Percentiles rank a stretch among this genome's conserved stretches.
phyloP scores from a whole-genome alignment of 495 filamentous ascomycete genomes.

The Aspergillus campestris region DNA sequence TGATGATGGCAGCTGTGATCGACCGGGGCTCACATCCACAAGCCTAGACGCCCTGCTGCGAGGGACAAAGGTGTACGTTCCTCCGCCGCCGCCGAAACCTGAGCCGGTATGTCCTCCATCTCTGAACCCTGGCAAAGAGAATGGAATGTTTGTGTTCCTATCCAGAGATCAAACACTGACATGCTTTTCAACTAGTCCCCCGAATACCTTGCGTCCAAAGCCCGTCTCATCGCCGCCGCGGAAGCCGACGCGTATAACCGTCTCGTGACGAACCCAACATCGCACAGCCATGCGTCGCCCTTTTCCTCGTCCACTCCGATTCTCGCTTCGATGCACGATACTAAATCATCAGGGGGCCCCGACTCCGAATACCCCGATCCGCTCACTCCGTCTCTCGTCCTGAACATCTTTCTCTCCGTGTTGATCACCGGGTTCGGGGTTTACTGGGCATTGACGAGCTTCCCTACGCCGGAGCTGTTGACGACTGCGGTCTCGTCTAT shows the following conservation, averaged over 20 bases:
- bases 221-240: constrained; percentile 66
- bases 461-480: constrained; percentile 39
- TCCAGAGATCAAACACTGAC: neutral
- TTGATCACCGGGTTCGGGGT: constrained; percentile 39
- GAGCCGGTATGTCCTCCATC: constrained; percentile 54
- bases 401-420: constrained; percentile 41
- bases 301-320: constrained; percentile 39
- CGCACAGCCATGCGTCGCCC: constrained; percentile 23
- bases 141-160: neutral
- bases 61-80: constrained; percentile 64
- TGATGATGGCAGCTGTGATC: constrained; percentile 5
- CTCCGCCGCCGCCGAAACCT: constrained; percentile 67
- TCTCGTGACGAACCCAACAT: constrained; percentile 33
- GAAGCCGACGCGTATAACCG: constrained; percentile 72
- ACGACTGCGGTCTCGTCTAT: constrained; percentile 36
- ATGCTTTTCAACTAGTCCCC: constrained; percentile 45
- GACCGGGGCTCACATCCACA: constrained; percentile 7
- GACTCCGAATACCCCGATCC: constrained; percentile 37
- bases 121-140: neutral
- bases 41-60: constrained; percentile 58
- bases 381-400: constrained; percentile 35
- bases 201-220: constrained; percentile 88
- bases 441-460: constrained; percentile 44
- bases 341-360: constrained; percentile 25
- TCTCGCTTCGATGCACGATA: constrained; percentile 20